Conservation (phyloP, 257 asterid genomes). For the Lavandula angustifolia region DNA sequence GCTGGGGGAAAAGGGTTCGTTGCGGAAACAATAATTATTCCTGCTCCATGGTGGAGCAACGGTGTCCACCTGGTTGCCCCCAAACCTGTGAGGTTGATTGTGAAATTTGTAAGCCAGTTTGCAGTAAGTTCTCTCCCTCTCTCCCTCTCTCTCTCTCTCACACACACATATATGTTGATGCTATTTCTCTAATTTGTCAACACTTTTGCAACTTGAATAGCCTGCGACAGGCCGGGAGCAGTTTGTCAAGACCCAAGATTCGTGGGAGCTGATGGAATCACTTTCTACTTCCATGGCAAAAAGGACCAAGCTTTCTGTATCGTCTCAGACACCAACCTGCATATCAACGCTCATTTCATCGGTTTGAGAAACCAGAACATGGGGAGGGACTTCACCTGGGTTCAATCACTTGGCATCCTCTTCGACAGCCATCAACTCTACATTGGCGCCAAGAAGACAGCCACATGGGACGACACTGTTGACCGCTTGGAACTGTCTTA, state of each 20-base stretch:
- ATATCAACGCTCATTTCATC: slow-evolving; percentile 85
- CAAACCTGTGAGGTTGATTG: slow-evolving; percentile 59
- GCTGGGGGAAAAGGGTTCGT: slow-evolving; percentile 49
- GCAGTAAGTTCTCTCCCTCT: slow-evolving; percentile 48
- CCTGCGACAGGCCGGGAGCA: slow-evolving; percentile 77
- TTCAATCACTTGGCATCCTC: slow-evolving; percentile 82
- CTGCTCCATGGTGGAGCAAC: slow-evolving; percentile 44
- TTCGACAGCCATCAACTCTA: slow-evolving; percentile 56
- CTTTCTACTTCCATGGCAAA: slow-evolving; percentile 89
- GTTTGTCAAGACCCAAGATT: slow-evolving; percentile 89
- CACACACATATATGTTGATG: neutral
- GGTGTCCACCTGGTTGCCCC: slow-evolving; percentile 59
- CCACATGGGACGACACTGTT: slow-evolving; percentile 54
- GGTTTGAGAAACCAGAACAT: slow-evolving; percentile 62
- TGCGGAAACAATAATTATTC: slow-evolving; percentile 49
- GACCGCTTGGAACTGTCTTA: slow-evolving; percentile 60
- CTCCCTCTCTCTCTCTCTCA: neutral
- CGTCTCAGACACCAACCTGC: slow-evolving; percentile 67
- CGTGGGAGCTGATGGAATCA: slow-evolving; percentile 74
- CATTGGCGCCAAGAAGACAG: slow-evolving; percentile 62
- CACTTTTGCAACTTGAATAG: slow-evolving; percentile 34
- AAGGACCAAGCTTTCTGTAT: slow-evolving; percentile 69
- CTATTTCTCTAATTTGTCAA: slow-evolving; percentile 5
- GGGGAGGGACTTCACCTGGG: slow-evolving; percentile 92
- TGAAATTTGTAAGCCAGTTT: slow-evolving; percentile 65